Evolutionary conservation across 176 grass and related monocot genomes (phyloP), one percentile per base, ranked within the genome.

Genomic region (Oryza australiensis): DNA sequence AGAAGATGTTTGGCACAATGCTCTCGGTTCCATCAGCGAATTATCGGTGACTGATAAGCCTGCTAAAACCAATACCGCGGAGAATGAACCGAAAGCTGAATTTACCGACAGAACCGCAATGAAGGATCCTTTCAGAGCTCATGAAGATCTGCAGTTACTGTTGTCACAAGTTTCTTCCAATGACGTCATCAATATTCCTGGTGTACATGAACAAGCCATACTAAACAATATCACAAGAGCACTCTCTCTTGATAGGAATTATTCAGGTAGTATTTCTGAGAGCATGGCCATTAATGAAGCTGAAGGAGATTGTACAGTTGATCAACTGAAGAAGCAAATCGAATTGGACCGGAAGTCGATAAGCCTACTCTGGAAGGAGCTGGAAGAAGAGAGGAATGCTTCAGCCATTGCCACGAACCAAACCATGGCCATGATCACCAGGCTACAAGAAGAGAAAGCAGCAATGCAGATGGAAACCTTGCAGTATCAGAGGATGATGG

Each of bases 371-470:
- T 94, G 86, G 77, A 94, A 89, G 76, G 95, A 98, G 62, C 86
- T 98, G 68, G 95, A 98, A 64, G 95, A 94, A 87, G 92, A 94
- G 84, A 85, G 95, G 51, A 93, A 78, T 55, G 90, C 95, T 14
- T 84, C 92, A 27, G 86, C 95, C 28, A 84, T 98, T 59, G 92
- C 92, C 2, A 86, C 92, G n/a, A 94, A 84, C 76, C 91, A 98
- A 80, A 85, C 95, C 2, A 98, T 98, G 95, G 88, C 90, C 46
- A 98, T 98, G 95, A 98, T 98, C 62, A 94, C 90, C 20, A 93
- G 88, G 80, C 81, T 98, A 64, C 92, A 98, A 82, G 95, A 94
- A 83, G 95, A 98, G 84, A 98, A 98, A 82, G 90, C 92, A 42
- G 83, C 90, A 4, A 77, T 77, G 88, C 90, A 92, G 78, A 98